Base-by-base conservation (phyloP, 495 filamentous ascomycete genomes). In the Penicillium simplicissimum region DNA sequence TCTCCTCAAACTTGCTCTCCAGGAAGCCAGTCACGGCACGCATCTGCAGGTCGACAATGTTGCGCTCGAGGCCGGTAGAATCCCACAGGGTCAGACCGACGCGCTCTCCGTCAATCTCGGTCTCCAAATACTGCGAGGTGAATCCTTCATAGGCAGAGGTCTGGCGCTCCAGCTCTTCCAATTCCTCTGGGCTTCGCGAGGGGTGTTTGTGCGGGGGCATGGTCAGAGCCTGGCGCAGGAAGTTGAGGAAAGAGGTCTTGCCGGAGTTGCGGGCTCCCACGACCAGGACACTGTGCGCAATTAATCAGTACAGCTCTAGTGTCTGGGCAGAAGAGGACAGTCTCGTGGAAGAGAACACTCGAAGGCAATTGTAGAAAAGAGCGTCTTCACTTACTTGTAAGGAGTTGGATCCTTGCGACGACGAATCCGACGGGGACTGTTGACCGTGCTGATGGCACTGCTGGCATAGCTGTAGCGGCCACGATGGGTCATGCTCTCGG, bases 1-100 rank as follows among this genome's bases (percentile, higher is more conserved):
- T 98, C 70, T 98, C 96, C 73, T 98, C 93, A 63, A 98, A 98
- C 73, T 98, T 98, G 75, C 89, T 93, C 78, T 98, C 95, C 56
- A 98, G 79, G 80, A 98, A 98, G 13, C 88, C 84, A 28, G 90
- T 87, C 75, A 97, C 92, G 62, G 93, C 91, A 55, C 93, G 89
- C 59, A 98, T 79, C 75, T 98, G 95, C 53, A 98, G 81, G 74
- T 97, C 95, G 47, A 96, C 92, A 28, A 97, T 85, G 72, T 90
- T 92, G 82, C 90, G 93, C 78, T 98, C 94, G 57, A 98, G 77
- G 1, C 95, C 95, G 64, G 90, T 86, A 14, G 95, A 97, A 67
- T 98, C 95, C 95, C 94, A 98, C 28, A 98, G 78, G 4, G 95
- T 98, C 61, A 98, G 77, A 14, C 96, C 95, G 52, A 98, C 85